Percentiles rank a stretch among this genome's conserved stretches.
These are phyloP conservation scores for Annulohypoxylon moriforme DNA, from an alignment of 495 filamentous ascomycete species.

Conservation along the genomic window DNA sequence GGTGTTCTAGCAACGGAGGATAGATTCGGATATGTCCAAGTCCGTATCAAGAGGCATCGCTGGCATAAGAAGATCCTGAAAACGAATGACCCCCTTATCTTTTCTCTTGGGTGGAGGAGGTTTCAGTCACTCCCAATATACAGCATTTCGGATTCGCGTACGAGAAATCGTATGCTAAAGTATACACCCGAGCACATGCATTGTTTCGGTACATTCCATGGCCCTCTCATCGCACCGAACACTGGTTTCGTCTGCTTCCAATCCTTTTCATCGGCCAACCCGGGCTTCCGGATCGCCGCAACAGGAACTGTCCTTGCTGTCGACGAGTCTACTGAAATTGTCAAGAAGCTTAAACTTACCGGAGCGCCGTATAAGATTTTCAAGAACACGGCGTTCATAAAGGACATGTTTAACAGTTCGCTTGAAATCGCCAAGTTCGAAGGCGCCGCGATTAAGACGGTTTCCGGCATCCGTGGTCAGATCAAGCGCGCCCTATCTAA, in stretches of 20 bases:
- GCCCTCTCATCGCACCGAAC: slow-evolving; percentile 92
- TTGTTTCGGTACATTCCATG: slow-evolving; percentile 95
- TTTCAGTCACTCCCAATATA: slow-evolving; percentile 95
- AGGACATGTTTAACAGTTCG: slow-evolving; percentile 94
- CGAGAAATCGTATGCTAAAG: slow-evolving; percentile 95
- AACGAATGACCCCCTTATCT: slow-evolving; percentile 95
- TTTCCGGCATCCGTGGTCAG: slow-evolving; percentile 93
- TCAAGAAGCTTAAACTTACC: slow-evolving; percentile 98
- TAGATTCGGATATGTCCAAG: slow-evolving; percentile 92
- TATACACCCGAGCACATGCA: slow-evolving; percentile 99
- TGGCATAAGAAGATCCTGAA: slow-evolving; percentile 99
- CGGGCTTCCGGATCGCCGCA: slow-evolving; percentile 92
- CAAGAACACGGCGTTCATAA: slow-evolving; percentile 98
- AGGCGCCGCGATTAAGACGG: slow-evolving; percentile 92
- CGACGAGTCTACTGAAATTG: slow-evolving; percentile 93
- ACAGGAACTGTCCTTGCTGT: slow-evolving; percentile 93
- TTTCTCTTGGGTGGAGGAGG: slow-evolving; percentile 95
- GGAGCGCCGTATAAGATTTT: slow-evolving; percentile 96
- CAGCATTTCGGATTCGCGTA: slow-evolving; percentile 91
- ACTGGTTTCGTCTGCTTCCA: slow-evolving; percentile 96
- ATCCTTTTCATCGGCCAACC: slow-evolving; percentile 85
- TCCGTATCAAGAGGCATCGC: slow-evolving; percentile 94
- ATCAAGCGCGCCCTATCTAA: slow-evolving; percentile 94
- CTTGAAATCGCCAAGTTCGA: slow-evolving; percentile 98
- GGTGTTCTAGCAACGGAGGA: slow-evolving; percentile 92